Base-by-base conservation (phyloP, 331 rosid genomes). In the Acacia concinna region DNA sequence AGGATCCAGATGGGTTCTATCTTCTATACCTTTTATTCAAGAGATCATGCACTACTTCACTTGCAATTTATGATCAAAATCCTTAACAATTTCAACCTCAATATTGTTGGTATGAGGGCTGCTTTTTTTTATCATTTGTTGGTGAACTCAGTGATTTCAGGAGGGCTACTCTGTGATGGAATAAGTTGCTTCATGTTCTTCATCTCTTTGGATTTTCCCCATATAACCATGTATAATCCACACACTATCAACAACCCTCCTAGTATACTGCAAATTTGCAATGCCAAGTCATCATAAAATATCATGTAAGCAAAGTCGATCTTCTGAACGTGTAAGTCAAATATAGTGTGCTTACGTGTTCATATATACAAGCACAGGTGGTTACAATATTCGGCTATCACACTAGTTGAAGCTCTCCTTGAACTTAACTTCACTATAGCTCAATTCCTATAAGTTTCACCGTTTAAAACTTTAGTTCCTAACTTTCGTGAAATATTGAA, bases 181-280 rank as follows among this genome's bases (percentile, higher is more conserved):
- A 82, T 65, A 28, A 82, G 47, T 82, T 79, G 81, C 43, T 67
- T 79, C 31, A 7, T 75, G 28, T 6, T 86, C 46, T 34, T 25
- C 87, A 76, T 63, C 81, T 88, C 91, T 69, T 79, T 79, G 77
- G 81, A 74, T 68, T 88, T 88, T 1, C 89, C 89, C 91, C 91
- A 88, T 32, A 88, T 21, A 72, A 85, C 87, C 47, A 30, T 15
- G 60, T 88, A 88, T 2, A 88, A 81, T 0, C 89, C 89, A 46
- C 83, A 68, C 14, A 85, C 80, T 7, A 88, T 85, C 78, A 88
- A 34, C 76, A 79, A 49, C 6, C 84, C 89, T 81, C 91, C 91
- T 37, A 88, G 8, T 1, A 85, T 56, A 73, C 89, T 87, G 85
- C 31, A 27, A 25, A 57, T 57, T 57, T 31, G 20, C 5, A 31